Evolutionary conservation across 805 yeast species (phyloP).

Genomic region (Maudiozyma serrabonitensis): DNA sequence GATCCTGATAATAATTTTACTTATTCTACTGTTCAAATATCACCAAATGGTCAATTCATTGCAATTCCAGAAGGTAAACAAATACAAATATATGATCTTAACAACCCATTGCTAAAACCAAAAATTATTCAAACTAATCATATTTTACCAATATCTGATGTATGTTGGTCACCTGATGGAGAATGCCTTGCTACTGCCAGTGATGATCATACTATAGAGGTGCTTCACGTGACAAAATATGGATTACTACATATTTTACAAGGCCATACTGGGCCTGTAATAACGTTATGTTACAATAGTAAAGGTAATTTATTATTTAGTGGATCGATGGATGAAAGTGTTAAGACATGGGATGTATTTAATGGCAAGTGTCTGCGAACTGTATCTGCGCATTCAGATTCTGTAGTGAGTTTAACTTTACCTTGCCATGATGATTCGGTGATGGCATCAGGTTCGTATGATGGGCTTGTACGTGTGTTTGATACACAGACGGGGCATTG

Average conservation of each 20-base stretch:
- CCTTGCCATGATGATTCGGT: constrained; percentile 72
- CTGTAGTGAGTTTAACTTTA: constrained; percentile 67
- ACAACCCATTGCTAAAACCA: constrained; percentile 26
- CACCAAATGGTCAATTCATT: constrained; percentile 48
- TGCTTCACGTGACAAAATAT: constrained; percentile 49
- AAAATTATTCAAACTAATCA: constrained; percentile 26
- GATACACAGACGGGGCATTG: constrained; percentile 88
- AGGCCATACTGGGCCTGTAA: constrained; percentile 82
- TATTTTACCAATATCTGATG: constrained; percentile 58
- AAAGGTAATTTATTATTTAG: constrained; percentile 73
- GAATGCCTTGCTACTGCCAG: constrained; percentile 71
- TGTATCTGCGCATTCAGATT: constrained; percentile 86
- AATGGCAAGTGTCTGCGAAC: constrained; percentile 62
- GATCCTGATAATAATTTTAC: background rate
- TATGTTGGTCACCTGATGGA: constrained; percentile 71
- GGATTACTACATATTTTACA: constrained; percentile 38
- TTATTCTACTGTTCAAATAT: constrained; percentile 41
- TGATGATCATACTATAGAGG: constrained; percentile 70
- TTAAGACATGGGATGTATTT: constrained; percentile 77
- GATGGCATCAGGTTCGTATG: constrained; percentile 74
- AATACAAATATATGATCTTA: constrained; percentile 47
- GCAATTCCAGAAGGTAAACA: constrained; percentile 56
- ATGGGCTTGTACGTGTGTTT: constrained; percentile 82
- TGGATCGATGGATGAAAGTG: constrained; percentile 85
- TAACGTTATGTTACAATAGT: constrained; percentile 55